Percentiles rank a stretch among this genome's conserved stretches.
Evolutionary conservation across 2,329 filamentous ascomycete species (phyloP).

Genomic region (Dothistroma pini): DNA sequence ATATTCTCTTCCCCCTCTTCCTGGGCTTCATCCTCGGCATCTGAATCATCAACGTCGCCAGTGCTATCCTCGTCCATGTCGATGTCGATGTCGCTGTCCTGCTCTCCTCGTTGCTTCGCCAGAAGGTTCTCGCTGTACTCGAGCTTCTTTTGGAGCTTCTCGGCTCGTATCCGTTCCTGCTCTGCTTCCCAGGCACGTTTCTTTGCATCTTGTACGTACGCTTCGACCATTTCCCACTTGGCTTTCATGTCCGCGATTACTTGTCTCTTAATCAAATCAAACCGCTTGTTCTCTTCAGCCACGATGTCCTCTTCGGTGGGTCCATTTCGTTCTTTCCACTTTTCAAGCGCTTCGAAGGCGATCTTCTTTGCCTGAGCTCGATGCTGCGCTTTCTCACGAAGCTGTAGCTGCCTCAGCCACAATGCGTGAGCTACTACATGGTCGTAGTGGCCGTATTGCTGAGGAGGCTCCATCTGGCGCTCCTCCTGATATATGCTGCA

Average conservation of each 20-base stretch:
- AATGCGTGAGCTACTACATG: constrained; percentile 75
- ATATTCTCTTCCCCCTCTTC: constrained; percentile 30
- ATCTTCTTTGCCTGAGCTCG: constrained; percentile 71
- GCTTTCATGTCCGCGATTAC: constrained; percentile 63
- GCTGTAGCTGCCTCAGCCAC: constrained; percentile 76
- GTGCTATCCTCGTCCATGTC: constrained; percentile 29
- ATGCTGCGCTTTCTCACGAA: constrained; percentile 75
- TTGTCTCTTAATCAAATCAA: constrained; percentile 66
- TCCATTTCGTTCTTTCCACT: constrained; percentile 69
- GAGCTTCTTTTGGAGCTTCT: constrained; percentile 61
- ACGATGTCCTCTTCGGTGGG: constrained; percentile 78
- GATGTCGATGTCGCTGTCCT: constrained; percentile 26
- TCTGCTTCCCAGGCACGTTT: constrained; percentile 59
- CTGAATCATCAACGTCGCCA: constrained; percentile 27
- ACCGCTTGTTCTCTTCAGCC: constrained; percentile 65
- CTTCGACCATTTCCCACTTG: constrained; percentile 57
- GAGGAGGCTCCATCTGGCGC: constrained; percentile 63
- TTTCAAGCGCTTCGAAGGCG: constrained; percentile 72
- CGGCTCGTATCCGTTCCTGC: constrained; percentile 65
- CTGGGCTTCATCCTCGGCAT: constrained; percentile 39
- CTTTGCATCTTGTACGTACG: constrained; percentile 56
- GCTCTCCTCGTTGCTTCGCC: constrained; percentile 31
- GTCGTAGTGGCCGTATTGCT: constrained; percentile 83
- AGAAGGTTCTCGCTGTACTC: constrained; percentile 32
- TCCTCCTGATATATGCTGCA: constrained; percentile 48